Evolutionary conservation across 2,329 filamentous ascomycete species (phyloP), one percentile per base, ranked within the genome.

Genomic region (Ophiostoma montium): DNA sequence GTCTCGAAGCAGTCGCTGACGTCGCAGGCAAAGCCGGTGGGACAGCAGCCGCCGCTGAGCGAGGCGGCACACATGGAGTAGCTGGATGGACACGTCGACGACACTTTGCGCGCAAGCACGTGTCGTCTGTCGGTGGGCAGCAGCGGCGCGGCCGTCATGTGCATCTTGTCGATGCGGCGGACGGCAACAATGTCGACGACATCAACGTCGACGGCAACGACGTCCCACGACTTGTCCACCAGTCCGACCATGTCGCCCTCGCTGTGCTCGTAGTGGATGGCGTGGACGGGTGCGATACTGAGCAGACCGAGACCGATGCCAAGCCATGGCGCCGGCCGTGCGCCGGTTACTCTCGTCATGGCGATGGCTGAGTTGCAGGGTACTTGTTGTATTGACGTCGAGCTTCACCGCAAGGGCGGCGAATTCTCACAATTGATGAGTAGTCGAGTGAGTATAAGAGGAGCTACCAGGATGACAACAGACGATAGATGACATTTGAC

Each of bases 41-140:
- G 71, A 51, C 71, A 75, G 50, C 71, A 74, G 32, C 66, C 68
- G 32, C 71, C 71, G 18, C 59, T 57, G n/a, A 69, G 48, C 10
- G 64, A 64, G 3, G 60, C 56, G 5, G 68, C 60, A 44, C 70
- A 72, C 15, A 55, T 44, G 5, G 46, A 44, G 41, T 57, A 58
- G 41, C 43, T 54, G 7, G 55, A 47, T n/a, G 58, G 55, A 32
- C 58, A 59, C 30, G 47, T 49, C 11, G 48, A 48, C 9, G 43
- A 35, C 9, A 31, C 23, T 16, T 30, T 32, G 23, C 23, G 41
- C 15, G 23, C 23, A n/a, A 43, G 12, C 1, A 41, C 38, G 27
- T 18, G 23, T 3, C 11, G 31, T 15, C 18, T 15, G 16, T 21
- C 30, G n/a, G n/a, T n/a, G n/a, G 41, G 41, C 12, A 9, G 2